Percentiles rank a stretch among this genome's conserved stretches.
These are phyloP conservation scores for Oryza longistaminata DNA, from an alignment of 176 grass and related monocot species.

Conservation along the genomic window DNA sequence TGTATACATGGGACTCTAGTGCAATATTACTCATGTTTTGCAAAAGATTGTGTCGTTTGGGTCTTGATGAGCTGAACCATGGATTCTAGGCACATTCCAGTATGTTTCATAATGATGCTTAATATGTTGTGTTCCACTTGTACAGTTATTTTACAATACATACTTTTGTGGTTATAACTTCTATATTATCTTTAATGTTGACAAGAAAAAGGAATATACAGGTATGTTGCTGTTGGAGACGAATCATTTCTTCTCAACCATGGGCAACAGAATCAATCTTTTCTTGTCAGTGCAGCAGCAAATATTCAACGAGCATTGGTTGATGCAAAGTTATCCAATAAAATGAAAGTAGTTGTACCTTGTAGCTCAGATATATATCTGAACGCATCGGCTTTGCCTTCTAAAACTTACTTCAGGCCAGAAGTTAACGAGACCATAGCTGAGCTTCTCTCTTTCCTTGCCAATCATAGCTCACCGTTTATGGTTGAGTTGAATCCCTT, in stretches of 20 bases:
- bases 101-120: not conserved
- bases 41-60: not conserved
- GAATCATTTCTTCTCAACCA: constrained; percentile 76
- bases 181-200: constrained; percentile 1
- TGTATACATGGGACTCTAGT: not conserved
- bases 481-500: constrained; percentile 81
- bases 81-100: not conserved
- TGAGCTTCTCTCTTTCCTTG: constrained; percentile 85
- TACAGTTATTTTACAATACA: not conserved
- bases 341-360: constrained; percentile 80
- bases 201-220: constrained; percentile 43
- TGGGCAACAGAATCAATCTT: constrained; percentile 60
- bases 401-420: constrained; percentile 74
- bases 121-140: not conserved
- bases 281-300: constrained; percentile 64
- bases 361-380: constrained; percentile 72
- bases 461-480: constrained; percentile 75
- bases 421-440: constrained; percentile 85
- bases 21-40: not conserved
- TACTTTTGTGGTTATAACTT: not conserved
- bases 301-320: constrained; percentile 76
- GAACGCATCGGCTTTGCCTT: constrained; percentile 63
- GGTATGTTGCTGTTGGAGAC: constrained; percentile 83
- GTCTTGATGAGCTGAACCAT: not conserved
- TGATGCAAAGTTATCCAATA: constrained; percentile 65